These are phyloP conservation scores for Kickxella alabastrina DNA, from an alignment of 192 early-diverging fungal species.

Conservation along the genomic window DNA sequence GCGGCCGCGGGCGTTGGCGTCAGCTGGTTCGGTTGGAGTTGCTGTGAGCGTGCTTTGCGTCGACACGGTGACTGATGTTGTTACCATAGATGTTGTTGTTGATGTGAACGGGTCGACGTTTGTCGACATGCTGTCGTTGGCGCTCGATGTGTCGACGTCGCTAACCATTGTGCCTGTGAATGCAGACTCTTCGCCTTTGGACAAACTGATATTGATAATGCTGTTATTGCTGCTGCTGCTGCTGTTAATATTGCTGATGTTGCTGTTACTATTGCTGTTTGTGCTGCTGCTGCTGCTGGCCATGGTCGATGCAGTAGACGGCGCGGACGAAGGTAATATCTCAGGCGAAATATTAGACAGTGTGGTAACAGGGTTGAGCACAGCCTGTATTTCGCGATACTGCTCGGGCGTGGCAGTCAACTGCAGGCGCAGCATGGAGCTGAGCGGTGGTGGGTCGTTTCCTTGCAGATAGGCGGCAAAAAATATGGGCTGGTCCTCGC, in stretches of 20 bases:
- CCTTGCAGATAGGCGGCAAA: slow-evolving; percentile 42
- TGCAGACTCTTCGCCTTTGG: background rate
- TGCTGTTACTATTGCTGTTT: no score
- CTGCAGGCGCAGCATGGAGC: slow-evolving; percentile 31
- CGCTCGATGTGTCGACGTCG: background rate
- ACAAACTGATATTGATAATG: no score
- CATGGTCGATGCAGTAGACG: background rate
- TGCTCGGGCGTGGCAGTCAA: slow-evolving; percentile 37
- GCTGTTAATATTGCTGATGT: no score
- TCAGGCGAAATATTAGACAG: no score
- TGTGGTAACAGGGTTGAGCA: slow-evolving; percentile 14
- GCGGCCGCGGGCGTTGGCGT: background rate
- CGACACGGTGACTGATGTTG: background rate
- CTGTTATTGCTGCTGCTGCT: no score
- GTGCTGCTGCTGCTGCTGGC: background rate
- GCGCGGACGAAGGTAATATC: background rate
- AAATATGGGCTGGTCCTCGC: slow-evolving; percentile 28
- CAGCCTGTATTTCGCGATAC: slow-evolving; percentile 27
- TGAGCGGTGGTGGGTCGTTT: slow-evolving; percentile 30
- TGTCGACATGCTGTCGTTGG: no score
- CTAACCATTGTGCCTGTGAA: background rate
- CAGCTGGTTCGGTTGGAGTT: background rate
- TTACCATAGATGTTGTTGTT: background rate
- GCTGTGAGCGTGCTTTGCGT: background rate
- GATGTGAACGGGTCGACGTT: background rate